Evolutionary conservation across 176 grass and related monocot genomes (phyloP), one percentile per base, ranked within the genome.

Genomic region (Triticum turgidum): DNA sequence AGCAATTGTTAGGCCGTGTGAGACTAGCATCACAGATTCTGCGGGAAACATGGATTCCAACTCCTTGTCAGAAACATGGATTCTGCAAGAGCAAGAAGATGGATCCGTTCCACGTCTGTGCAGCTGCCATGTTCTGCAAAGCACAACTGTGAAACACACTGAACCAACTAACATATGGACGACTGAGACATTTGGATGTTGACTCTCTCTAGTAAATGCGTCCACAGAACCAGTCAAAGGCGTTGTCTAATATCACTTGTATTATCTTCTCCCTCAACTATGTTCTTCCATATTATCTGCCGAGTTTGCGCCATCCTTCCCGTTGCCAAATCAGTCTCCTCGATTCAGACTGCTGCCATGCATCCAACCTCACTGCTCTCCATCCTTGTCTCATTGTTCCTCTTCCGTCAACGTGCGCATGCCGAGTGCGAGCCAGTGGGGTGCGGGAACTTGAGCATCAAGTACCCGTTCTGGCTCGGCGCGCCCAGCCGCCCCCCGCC

Each of bases 371-470:
- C 59, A 62, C 59, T 64, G 22, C 61, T 12, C 9, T 27, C 2
- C 61, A 64, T 64, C 61, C 12, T 64, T 9, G 1, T 27, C 22
- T 64, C 52, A 64, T 18, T 73, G 61, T 18, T 87, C 71, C 44
- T 81, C 64, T 64, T 18, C 42, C 61, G 12, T 21, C 12, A 35
- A 49, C 21, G 1, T 0, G 62, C 47, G 2, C 44, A 30, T 39
- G 67, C 61, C 11, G 70, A n/a, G 6, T 92, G 87, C 30, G 52
- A 69, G 77, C 79, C 87, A 37, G 30, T 15, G 80, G 9, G 11
- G 74, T 89, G 90, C 72, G 83, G 86, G 44, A 34, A 78, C 61
- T 13, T 92, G 58, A 38, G 1, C 37, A 38, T 39, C 38, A 9
- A 39, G 34, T 35, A 35, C 34, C 34, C 34, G 34, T 35, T 35